These are phyloP conservation scores for Kwoniella mangroviensis DNA, from an alignment of 768 basidiomycete species.

Conservation along the genomic window DNA sequence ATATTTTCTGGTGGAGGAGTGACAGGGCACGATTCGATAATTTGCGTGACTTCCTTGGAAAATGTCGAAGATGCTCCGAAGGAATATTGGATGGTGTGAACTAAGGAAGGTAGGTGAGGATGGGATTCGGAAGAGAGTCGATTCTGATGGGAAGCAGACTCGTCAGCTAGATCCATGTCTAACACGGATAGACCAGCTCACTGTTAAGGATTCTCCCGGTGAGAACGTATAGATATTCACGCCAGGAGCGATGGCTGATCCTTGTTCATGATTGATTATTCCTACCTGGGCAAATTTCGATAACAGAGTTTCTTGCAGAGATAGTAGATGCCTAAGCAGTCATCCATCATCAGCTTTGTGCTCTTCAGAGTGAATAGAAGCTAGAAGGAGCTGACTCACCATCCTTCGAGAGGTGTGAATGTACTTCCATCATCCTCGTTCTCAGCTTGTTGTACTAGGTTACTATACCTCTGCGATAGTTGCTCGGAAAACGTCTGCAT, in stretches of 20 bases:
- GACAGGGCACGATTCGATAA: conserved; percentile 22
- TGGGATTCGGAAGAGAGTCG: conserved; percentile 27
- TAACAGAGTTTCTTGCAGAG: conserved; percentile 32
- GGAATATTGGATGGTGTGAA: conserved; percentile 25
- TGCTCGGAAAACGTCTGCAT: conserved; percentile 5
- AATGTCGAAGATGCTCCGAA: conserved; percentile 32
- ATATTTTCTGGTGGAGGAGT: conserved; percentile 44
- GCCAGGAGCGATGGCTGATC: conserved; percentile 15
- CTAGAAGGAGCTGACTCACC: conserved; percentile 26
- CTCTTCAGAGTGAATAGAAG: neutral
- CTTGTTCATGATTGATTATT: conserved; percentile 22
- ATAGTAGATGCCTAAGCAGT: conserved; percentile 21
- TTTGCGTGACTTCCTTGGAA: conserved; percentile 31
- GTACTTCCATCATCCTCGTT: conserved; percentile 37
- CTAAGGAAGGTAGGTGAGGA: conserved; percentile 30
- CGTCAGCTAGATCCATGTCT: neutral
- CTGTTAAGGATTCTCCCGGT: conserved; percentile 41
- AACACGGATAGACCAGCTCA: conserved; percentile 19
- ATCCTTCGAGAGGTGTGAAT: conserved; percentile 37
- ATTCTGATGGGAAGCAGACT: conserved; percentile 24
- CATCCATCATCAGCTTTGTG: neutral
- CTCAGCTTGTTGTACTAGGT: conserved; percentile 26
- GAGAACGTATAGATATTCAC: neutral
- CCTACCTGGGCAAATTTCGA: conserved; percentile 28
- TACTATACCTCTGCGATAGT: conserved; percentile 12